Evolutionary conservation across 257 asterid genomes (phyloP), one percentile per base, ranked within the genome.

Genomic region (Forsythia suspensa): DNA sequence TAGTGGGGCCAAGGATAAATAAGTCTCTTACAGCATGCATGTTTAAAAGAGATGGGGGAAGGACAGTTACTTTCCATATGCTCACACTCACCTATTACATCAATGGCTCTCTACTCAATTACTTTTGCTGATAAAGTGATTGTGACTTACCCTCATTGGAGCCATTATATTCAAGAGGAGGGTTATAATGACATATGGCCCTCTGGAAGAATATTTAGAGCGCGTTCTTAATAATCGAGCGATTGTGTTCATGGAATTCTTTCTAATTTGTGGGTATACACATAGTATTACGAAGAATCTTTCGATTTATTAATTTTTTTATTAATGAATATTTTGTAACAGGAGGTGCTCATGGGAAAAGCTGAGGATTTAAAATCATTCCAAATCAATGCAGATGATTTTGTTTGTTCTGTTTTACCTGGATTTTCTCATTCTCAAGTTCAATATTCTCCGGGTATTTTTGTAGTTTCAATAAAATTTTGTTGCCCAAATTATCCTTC

Each of bases 281-380:
- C 2, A 3, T 48, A 12, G 57, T 13, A 6, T 3, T 12, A 48
- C 11, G 13, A 15, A 12, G 52, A 46, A 46, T 79, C 24, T 55
- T 18, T 55, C 24, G 21, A n/a, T 57, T 57, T 57, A 57, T 70
- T 40, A 4, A 15, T 73, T n/a, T 48, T 73, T 44, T 12, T 55
- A 6, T 3, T 24, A 3, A 7, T 29, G 38, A 4, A 1, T 55
- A 39, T 15, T 63, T 12, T 18, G 2, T 40, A n/a, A 71, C 91
- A 92, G 98, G 97, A 94, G 42, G 98, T 94, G 38, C 77, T 92
- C 46, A 90, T 92, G 97, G 98, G 98, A 24, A 88, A 77, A 80
- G 85, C 88, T 63, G 82, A 80, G 16, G 97, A 91, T 78, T 81
- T 94, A 2, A 86, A 78, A 73, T 84, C 93, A 1, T 94, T 94